These are phyloP conservation scores for Sphaerulina musiva DNA, from an alignment of 2,329 filamentous ascomycete species.

Conservation along the genomic window DNA sequence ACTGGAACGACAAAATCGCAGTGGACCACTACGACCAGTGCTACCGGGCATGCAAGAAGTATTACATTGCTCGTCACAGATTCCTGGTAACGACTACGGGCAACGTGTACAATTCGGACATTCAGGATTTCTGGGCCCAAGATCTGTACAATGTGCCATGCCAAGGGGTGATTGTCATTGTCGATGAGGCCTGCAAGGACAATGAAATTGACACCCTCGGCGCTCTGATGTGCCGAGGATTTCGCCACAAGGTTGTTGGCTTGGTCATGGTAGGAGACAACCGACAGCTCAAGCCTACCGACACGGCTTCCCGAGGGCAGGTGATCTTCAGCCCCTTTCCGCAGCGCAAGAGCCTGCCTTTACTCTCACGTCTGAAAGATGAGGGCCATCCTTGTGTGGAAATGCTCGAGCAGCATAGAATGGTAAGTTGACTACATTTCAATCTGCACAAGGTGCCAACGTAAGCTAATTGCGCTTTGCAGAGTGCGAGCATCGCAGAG, in stretches of 20 bases:
- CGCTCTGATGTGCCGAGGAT: constrained; percentile 12
- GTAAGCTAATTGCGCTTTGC: neutral
- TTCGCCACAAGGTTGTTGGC: constrained; percentile 16
- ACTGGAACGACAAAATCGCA: constrained; percentile 7
- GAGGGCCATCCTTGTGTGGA: constrained; percentile 18
- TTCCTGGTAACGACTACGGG: constrained; percentile 22
- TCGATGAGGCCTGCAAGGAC: constrained; percentile 23
- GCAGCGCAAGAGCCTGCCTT: constrained; percentile 14
- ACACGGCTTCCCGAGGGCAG: constrained; percentile 13
- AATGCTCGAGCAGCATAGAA: constrained; percentile 19
- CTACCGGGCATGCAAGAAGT: constrained; percentile 19
- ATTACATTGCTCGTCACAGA: constrained; percentile 9
- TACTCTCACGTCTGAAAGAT: constrained; percentile 15
- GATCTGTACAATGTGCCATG: constrained; percentile 11
- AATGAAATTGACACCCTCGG: constrained; percentile 19
- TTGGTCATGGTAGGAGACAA: constrained; percentile 20
- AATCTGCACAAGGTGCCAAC: neutral
- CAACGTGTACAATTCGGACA: constrained; percentile 15
- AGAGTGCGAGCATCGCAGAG: constrained; percentile 7
- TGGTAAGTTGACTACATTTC: constrained; percentile 6
- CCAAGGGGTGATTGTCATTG: constrained; percentile 15
- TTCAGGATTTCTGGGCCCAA: constrained; percentile 17
- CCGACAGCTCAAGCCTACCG: constrained; percentile 19
- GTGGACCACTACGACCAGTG: constrained; percentile 12
- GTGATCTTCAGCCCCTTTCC: constrained; percentile 17